Base-by-base conservation (phyloP, 306 rosid genomes). In the Benincasa hispida region DNA sequence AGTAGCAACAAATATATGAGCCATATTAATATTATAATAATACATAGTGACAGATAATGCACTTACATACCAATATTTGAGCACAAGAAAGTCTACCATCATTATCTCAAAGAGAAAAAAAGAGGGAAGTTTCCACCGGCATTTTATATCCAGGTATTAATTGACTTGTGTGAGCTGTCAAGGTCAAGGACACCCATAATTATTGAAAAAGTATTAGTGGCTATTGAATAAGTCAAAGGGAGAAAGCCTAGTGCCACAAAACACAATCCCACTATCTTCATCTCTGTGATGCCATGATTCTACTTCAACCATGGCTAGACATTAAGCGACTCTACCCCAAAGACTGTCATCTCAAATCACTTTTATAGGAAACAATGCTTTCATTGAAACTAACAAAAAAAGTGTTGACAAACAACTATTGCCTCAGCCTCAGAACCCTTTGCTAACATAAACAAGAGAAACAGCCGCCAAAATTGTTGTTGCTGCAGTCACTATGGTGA, bases 391-490 rank as follows among this genome's bases (percentile, higher is more conserved):
- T 9, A 41, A 41, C 47, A 41, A 41, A 41, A 10, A 41, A 5
- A 35, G 10, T 41, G 47, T 41, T 41, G 10, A 41, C 47, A 41
- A 41, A 37, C 42, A 37, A 65, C 18, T 12, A 10, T 11, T 25
- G 19, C 0, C 25, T 35, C 25, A 35, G 15, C 47, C 76, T 90
- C 82, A 90, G 87, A 86, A 91, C 3, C 85, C 87, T 84, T 79
- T 91, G 27, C 95, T 85, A 77, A 79, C 87, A 81, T 90, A 88
- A 4, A 92, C 89, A 78, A 88, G 80, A 5, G 92, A 77, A 0
- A 82, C 93, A 32, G 93, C 96, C 27, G 87, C 96, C 37, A 92
- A 35, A 65, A 89, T 47, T 39, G 96, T 83, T 42, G 92, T 79
- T 22, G 91, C 96, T 48, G 96, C 87, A 8, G 93, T 85, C 70